Evolutionary conservation across 495 filamentous ascomycete genomes (phyloP), one percentile per base, ranked within the genome.

Genomic region (Tuber microsphaerosporum): DNA sequence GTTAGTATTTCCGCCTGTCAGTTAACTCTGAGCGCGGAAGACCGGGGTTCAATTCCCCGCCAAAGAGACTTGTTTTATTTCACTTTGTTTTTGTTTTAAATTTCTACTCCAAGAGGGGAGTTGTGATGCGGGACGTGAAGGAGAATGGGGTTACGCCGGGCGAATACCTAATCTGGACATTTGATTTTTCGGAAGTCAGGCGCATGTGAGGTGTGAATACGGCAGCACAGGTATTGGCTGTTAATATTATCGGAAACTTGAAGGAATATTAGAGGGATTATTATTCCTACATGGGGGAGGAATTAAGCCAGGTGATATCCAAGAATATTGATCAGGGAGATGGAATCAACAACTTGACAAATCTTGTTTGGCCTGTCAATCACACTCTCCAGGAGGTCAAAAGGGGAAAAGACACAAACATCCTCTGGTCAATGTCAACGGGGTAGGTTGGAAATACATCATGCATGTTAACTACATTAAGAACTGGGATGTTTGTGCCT

Each of bases 251-350:
- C 10, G n/a, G 31, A n/a, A 65, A 70, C 37, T 8, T 75, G 34
- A 22, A n/a, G 39, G 22, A 37, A n/a, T 73, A 65, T 43, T 75
- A 65, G 19, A 41, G 20, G 20, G 39, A 75, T 46, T 73, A 75
- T 71, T 20, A 56, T 42, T 20, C 37, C 20, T 65, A 73, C 46
- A 61, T 31, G 37, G 74, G 74, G 37, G 19, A 31, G 41, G 19
- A 45, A 19, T 69, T 42, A 12, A 19, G 39, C 4, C 19, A 75
- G 1, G n/a, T 75, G 46, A 65, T 75, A 43, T 61, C 20, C 2
- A 46, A 74, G 7, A 75, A 16, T 34, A 43, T 73, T 43, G 46
- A 44, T 20, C 5, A 14, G 19, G 45, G 34, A 39, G 68, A 73
- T n/a, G 69, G 41, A 3, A 34, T 73, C 45, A 34, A 17, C 2